A percentile compares a stretch with the other conserved stretches of the same genome.
phyloP scores from a whole-genome alignment of 2,329 filamentous ascomycete species.

The Zasmidium citrigriseum region DNA sequence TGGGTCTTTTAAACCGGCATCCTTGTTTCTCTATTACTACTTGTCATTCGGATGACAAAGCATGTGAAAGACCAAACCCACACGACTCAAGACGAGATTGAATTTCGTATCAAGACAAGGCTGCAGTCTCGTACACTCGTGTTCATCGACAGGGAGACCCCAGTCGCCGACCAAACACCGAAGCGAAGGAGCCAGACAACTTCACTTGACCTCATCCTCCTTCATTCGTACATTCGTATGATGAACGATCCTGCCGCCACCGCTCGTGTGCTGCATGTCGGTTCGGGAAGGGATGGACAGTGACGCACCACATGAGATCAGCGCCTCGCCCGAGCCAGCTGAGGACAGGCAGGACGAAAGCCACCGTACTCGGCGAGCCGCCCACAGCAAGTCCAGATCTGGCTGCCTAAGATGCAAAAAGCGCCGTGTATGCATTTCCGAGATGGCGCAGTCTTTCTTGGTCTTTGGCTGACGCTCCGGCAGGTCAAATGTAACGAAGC shows the following conservation, averaged over 20 bases:
- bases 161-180: neutral
- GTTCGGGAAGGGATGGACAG: neutral
- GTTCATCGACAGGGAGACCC: neutral
- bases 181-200: neutral
- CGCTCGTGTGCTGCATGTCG: neutral
- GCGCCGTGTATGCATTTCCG: neutral
- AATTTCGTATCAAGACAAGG: neutral
- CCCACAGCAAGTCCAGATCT: slow-evolving; percentile 6
- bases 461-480: neutral
- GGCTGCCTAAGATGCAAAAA: slow-evolving; percentile 5
- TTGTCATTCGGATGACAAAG: no score
- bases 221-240: neutral
- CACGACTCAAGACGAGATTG: no score
- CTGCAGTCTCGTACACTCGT: neutral
- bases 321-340: neutral
- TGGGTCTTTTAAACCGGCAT: no score
- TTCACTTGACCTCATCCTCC: neutral
- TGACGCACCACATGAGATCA: neutral
- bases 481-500: slow-evolving; percentile 5
- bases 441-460: neutral
- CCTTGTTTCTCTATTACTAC: no score
- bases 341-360: neutral
- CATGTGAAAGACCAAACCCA: no score
- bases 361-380: neutral
- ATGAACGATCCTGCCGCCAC: neutral